Conservation (phyloP, 371 early-diverging fungal species). For the Syncephalastrum contaminatum region DNA sequence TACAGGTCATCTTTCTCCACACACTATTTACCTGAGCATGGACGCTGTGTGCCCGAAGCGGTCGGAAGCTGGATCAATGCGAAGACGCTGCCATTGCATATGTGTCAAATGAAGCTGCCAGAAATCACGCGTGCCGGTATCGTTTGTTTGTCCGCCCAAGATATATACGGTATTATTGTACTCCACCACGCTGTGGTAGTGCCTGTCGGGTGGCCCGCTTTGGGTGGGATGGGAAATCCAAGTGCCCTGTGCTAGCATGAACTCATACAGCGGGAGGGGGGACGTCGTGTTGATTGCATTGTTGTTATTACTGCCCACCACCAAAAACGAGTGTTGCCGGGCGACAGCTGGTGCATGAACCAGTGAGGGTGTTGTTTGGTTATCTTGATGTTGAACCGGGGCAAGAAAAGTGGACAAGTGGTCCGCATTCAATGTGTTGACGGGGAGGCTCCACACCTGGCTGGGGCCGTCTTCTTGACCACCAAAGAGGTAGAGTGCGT, state of each 20-base stretch:
- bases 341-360: too few relatives aligned
- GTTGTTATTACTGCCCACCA: too few relatives aligned
- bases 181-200: too few relatives aligned
- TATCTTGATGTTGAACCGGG: too few relatives aligned
- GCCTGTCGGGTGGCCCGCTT: too few relatives aligned
- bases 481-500: conserved; percentile 8
- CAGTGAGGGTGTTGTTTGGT: too few relatives aligned
- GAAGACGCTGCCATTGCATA: conserved; percentile 5
- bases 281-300: too few relatives aligned
- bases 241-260: too few relatives aligned
- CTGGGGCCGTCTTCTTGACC: neutral
- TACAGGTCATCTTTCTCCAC: neutral
- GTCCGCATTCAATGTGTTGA: neutral
- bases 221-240: too few relatives aligned
- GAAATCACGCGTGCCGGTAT: conserved; percentile 1
- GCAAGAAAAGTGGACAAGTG: too few relatives aligned
- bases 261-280: too few relatives aligned
- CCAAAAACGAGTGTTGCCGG: too few relatives aligned
- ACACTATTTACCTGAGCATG: conserved; percentile 10
- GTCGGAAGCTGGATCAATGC: neutral
- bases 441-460: conserved; percentile 8
- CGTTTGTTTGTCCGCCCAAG: conserved; percentile 3
- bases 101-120: neutral
- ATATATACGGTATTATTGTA: neutral
- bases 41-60: conserved; percentile 10